These are phyloP conservation scores for Aspergillus sp. DNA, from an alignment of 2,329 filamentous ascomycete species.

Conservation along the genomic window DNA sequence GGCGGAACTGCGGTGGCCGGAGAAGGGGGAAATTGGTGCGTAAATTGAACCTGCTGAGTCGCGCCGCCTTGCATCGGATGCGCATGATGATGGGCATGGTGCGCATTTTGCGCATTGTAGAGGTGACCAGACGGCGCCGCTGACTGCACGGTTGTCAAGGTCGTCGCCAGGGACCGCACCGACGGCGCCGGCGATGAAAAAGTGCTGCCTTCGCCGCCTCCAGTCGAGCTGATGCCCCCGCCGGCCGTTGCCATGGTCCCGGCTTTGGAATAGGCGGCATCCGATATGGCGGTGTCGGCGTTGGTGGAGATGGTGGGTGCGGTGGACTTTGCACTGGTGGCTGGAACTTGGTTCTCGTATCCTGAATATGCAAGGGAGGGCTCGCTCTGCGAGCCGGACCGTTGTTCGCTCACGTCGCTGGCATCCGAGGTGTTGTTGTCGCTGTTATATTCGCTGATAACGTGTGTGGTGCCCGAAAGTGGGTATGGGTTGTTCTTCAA, in stretches of 20 bases:
- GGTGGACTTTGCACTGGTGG: slow-evolving; percentile 68
- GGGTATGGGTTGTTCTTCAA: slow-evolving; percentile 88
- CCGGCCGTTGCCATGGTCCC: slow-evolving; percentile 68
- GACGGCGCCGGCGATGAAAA: slow-evolving; percentile 66
- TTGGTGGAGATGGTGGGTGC: slow-evolving; percentile 84
- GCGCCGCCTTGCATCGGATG: slow-evolving; percentile 39
- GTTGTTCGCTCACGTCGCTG: slow-evolving; percentile 49
- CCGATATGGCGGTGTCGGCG: slow-evolving; percentile 71
- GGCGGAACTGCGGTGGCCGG: slow-evolving; percentile 61
- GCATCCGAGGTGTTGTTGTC: slow-evolving; percentile 52
- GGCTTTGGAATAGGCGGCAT: slow-evolving; percentile 74
- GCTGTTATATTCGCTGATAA: slow-evolving; percentile 40
- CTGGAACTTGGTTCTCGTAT: slow-evolving; percentile 59
- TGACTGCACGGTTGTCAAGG: slow-evolving; percentile 66
- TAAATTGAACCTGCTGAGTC: slow-evolving; percentile 52
- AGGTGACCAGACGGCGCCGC: slow-evolving; percentile 53
- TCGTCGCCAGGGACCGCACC: slow-evolving; percentile 65
- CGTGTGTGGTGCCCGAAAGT: slow-evolving; percentile 65
- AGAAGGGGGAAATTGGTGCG: slow-evolving; percentile 60
- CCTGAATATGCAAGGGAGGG: slow-evolving; percentile 62
- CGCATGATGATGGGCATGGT: slow-evolving; percentile 33
- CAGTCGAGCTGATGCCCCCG: slow-evolving; percentile 62
- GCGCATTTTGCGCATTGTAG: slow-evolving; percentile 34
- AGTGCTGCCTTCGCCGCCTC: slow-evolving; percentile 67
- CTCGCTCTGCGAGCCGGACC: slow-evolving; percentile 58